Evolutionary conservation across 2,329 filamentous ascomycete species (phyloP).

Genomic region (Trichophyton simii): DNA sequence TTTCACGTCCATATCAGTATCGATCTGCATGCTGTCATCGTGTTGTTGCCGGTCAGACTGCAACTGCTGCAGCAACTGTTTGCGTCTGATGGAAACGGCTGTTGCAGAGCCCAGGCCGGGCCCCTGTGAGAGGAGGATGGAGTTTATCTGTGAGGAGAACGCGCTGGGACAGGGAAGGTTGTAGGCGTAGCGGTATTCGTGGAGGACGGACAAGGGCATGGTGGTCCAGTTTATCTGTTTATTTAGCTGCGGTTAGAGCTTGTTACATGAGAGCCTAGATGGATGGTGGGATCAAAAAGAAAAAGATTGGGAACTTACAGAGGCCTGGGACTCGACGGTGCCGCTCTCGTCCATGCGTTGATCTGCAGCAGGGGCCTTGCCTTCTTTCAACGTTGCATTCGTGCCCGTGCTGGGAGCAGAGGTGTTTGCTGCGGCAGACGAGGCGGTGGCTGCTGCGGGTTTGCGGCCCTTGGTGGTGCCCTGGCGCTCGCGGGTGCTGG

Average conservation of each 20-base stretch:
- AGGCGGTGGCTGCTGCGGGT: constrained; percentile 17
- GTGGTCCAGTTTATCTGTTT: constrained; percentile 34
- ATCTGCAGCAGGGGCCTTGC: neutral
- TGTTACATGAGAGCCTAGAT: constrained; percentile 7
- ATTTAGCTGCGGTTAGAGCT: neutral
- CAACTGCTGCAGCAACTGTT: neutral
- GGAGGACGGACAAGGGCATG: constrained; percentile 34
- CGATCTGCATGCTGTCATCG: neutral
- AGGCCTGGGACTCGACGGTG: neutral
- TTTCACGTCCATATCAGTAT: neutral
- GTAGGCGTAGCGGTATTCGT: constrained; percentile 38
- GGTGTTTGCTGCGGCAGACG: constrained; percentile 17
- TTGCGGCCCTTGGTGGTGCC: constrained; percentile 24
- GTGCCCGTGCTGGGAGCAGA: neutral
- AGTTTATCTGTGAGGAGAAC: constrained; percentile 34
- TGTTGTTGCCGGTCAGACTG: constrained; percentile 9
- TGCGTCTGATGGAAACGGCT: constrained; percentile 24
- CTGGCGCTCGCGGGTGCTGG: constrained; percentile 31
- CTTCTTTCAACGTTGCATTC: constrained; percentile 1
- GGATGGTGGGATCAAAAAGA: neutral
- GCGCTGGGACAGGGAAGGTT: constrained; percentile 34
- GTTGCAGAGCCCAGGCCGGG: constrained; percentile 36
- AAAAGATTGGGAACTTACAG: neutral
- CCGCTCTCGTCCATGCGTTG: neutral
- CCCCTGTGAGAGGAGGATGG: constrained; percentile 35